Base-by-base conservation (phyloP, 2,329 filamentous ascomycete genomes). In the Paraphoma sp. region DNA sequence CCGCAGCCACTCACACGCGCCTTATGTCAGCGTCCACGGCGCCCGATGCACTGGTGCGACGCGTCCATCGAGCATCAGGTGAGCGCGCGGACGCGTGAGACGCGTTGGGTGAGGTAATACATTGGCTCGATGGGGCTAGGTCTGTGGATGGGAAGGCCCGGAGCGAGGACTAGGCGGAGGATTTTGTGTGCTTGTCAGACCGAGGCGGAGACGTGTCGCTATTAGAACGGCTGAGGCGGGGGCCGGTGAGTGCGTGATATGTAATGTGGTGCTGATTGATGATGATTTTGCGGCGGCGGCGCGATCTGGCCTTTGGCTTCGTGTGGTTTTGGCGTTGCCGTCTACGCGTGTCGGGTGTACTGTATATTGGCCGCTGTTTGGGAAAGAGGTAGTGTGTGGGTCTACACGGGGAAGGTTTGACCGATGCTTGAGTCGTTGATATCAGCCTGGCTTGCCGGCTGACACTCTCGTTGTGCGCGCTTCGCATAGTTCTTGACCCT, bases 81-180 rank as follows among this genome's bases (percentile, higher is more conserved):
- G 64, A 23, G 38, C 45, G 46, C 63, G 64, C 59, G 64, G 48
- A 60, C 65, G 65, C 65, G 65, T 63, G 62, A 57, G 58, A 65
- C 62, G 65, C 56, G 63, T 63, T 48, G 53, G 38, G 48, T 53
- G 42, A 44, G 28, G 53, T 54, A 52, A 62, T 62, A 41, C 18
- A 14, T 30, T 10, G 3, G 17, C 48, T 45, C 14, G 23, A 54
- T 56, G n/a, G 28, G 54, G 57, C 29, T 44, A 45, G 46, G 47
- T 41, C 30, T 6, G 46, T 23, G n/a, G 46, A 6, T 11, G 54
- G 48, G 41, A 31, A 23, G n/a, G 40, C 8, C 40, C 16, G 40
- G 4, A 10, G 33, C 10, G 33, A 10, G 33, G 33, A 14, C 14
- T 36, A 14, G 33, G 33, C 33, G 33, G 33, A 36, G 33, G 33